Evolutionary conservation across 1,139 yeast species (phyloP).

Genomic region (Scheffersomyces insectosa): DNA sequence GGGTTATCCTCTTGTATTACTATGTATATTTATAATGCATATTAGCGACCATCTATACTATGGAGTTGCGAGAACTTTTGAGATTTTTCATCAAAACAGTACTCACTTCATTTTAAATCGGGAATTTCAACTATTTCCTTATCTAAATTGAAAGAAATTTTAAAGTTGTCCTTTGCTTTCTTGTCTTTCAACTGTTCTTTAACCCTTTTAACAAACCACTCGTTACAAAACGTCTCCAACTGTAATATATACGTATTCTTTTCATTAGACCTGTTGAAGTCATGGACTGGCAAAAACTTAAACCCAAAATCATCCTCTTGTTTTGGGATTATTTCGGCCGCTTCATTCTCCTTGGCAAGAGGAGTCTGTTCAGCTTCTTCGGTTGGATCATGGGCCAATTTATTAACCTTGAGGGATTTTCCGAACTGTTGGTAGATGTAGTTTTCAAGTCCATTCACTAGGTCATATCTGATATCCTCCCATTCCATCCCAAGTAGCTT

Average conservation of each 20-base stretch:
- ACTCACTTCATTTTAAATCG: background rate
- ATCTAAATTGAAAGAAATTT: conserved; percentile 27
- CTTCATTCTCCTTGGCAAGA: background rate
- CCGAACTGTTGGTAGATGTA: conserved; percentile 38
- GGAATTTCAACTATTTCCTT: conserved; percentile 19
- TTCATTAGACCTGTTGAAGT: conserved; percentile 37
- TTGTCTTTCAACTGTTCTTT: background rate
- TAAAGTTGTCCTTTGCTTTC: background rate
- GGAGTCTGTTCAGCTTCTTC: background rate
- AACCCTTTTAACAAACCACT: conserved; percentile 21
- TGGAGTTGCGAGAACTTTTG: background rate
- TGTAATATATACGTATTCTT: conserved; percentile 28
- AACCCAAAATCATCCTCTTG: conserved; percentile 17
- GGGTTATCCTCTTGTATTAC: no score
- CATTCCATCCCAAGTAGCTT: conserved; percentile 46
- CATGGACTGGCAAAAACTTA: conserved; percentile 35
- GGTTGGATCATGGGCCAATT: background rate
- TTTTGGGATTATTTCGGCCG: background rate
- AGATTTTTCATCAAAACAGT: background rate
- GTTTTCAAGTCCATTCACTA: conserved; percentile 39
- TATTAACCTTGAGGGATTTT: conserved; percentile 15
- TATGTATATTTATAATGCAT: no score
- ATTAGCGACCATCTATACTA: no score
- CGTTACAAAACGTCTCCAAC: conserved; percentile 28
- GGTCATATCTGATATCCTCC: conserved; percentile 46